Percentiles rank a stretch among this genome's conserved stretches.
Conservation (phyloP, 805 yeast genomes). For the Blastobotrys attinorum region DNA sequence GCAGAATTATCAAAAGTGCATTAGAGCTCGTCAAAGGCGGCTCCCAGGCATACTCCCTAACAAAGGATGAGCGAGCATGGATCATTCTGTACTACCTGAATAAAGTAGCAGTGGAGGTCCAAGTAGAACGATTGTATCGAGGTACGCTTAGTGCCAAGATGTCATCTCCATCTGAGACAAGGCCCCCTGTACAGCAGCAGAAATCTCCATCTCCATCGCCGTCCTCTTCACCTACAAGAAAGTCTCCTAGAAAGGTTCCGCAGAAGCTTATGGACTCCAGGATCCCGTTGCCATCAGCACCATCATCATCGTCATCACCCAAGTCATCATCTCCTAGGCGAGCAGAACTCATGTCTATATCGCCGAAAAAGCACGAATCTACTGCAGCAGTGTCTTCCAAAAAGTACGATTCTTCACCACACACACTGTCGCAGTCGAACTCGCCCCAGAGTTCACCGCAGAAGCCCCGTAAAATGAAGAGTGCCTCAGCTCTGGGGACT, state of each 20-base stretch:
- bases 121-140: slow-evolving; percentile 55
- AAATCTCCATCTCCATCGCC: background rate
- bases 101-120: slow-evolving; percentile 51
- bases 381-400: background rate
- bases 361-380: background rate
- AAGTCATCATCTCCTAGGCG: too few relatives aligned
- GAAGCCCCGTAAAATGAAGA: slow-evolving; percentile 1
- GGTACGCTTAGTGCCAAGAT: slow-evolving; percentile 16
- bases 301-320: too few relatives aligned
- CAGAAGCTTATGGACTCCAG: too few relatives aligned
- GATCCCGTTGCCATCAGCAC: background rate
- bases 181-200: background rate
- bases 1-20: slow-evolving; percentile 34
- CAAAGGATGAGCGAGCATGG: slow-evolving; percentile 35
- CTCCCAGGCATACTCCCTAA: slow-evolving; percentile 7
- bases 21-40: slow-evolving; percentile 15
- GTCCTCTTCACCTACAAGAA: slow-evolving; percentile 1
- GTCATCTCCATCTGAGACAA: background rate
- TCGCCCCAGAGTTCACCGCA: background rate
- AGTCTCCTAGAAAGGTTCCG: background rate
- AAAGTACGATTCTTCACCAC: too few relatives aligned
- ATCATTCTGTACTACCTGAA: slow-evolving; percentile 44
- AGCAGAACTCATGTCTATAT: too few relatives aligned
- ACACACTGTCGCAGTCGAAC: too few relatives aligned
- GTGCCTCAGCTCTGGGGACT: background rate